Evolutionary conservation across 495 filamentous ascomycete genomes (phyloP).

Genomic region (Zalerion maritima): DNA sequence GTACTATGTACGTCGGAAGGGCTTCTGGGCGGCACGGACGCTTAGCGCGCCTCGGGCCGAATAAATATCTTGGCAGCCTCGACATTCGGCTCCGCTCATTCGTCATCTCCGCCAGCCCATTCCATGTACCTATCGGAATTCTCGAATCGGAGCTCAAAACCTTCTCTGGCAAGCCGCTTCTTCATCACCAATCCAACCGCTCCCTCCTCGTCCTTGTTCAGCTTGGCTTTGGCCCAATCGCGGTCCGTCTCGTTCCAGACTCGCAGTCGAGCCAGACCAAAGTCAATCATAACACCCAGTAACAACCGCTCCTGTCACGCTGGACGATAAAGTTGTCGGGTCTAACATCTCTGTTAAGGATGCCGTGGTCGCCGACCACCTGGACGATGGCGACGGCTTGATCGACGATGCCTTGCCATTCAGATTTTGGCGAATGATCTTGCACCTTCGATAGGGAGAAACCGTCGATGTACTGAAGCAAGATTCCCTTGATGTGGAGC

Average conservation of each 20-base stretch:
- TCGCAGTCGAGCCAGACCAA: not conserved
- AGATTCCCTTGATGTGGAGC: too few relatives aligned
- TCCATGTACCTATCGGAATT: not conserved
- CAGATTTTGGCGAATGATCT: too few relatives aligned
- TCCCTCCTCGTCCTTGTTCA: not conserved
- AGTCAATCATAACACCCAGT: not conserved
- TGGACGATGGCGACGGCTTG: too few relatives aligned
- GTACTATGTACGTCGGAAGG: too few relatives aligned
- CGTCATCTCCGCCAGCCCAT: not conserved
- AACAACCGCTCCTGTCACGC: not conserved
- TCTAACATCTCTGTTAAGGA: conserved; percentile 1
- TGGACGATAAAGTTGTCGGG: conserved; percentile 1
- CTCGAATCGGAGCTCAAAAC: not conserved
- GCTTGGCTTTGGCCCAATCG: not conserved
- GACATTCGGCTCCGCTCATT: not conserved
- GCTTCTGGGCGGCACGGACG: too few relatives aligned
- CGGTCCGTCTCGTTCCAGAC: not conserved
- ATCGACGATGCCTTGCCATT: too few relatives aligned
- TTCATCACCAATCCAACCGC: conserved; percentile 1
- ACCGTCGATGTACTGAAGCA: too few relatives aligned
- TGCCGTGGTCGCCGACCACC: not conserved
- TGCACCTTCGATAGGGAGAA: too few relatives aligned
- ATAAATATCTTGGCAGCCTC: too few relatives aligned
- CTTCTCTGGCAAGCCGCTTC: not conserved
- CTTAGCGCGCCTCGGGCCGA: too few relatives aligned